Conservation (phyloP, 805 yeast genomes). For the Schizosaccharomyces lindneri region DNA sequence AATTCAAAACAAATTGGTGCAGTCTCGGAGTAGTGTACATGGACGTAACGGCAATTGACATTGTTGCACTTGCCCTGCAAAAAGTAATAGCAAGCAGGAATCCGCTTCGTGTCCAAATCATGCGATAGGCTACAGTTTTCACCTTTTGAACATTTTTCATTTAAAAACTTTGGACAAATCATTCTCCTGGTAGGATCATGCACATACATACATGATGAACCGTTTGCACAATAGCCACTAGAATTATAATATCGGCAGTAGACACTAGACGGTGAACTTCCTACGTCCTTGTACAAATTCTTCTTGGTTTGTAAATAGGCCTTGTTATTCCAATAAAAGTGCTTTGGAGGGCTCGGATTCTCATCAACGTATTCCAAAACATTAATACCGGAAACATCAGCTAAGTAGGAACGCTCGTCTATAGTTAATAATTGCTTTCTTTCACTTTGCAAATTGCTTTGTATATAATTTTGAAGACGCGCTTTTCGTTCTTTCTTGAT, state of each 20-base stretch:
- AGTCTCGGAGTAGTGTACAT: constrained; percentile 19
- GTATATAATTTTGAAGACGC: constrained; percentile 8
- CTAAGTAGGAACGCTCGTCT: not conserved
- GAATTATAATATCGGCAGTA: constrained; percentile 2
- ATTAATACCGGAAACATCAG: not conserved
- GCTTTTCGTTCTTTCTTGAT: constrained; percentile 7
- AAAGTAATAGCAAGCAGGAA: constrained; percentile 32
- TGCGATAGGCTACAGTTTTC: constrained; percentile 32
- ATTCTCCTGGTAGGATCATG: constrained; percentile 30
- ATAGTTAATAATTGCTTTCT: constrained; percentile 11
- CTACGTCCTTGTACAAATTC: constrained; percentile 7
- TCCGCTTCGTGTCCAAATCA: constrained; percentile 30
- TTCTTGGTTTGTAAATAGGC: constrained; percentile 6
- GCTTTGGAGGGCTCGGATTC: not conserved
- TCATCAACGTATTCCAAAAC: not conserved
- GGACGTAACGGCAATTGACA: constrained; percentile 24
- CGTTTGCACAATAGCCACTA: constrained; percentile 27
- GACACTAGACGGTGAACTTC: constrained; percentile 10
- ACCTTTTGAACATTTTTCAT: constrained; percentile 22
- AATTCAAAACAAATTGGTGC: constrained; percentile 39
- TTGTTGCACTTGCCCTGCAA: constrained; percentile 25
- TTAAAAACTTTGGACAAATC: constrained; percentile 27
- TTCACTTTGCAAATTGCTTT: constrained; percentile 4
- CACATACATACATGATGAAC: constrained; percentile 24
- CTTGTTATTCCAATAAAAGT: not conserved